These are phyloP conservation scores for Podospora comata DNA, from an alignment of 495 filamentous ascomycete genomes.

Conservation along the genomic window DNA sequence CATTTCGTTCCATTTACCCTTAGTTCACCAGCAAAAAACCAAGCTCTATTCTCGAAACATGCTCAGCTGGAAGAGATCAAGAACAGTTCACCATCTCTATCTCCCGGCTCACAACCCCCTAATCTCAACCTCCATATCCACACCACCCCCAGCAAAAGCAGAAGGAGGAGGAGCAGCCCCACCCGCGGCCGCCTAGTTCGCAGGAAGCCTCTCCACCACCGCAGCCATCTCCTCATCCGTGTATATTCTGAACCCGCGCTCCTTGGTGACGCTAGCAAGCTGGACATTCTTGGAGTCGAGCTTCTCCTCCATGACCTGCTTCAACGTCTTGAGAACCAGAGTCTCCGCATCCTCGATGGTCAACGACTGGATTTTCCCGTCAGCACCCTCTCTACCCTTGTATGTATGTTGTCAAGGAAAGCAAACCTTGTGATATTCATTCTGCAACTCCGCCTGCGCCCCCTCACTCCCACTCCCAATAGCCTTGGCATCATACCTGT, in stretches of 20 bases:
- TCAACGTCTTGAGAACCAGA: slow-evolving; percentile 93
- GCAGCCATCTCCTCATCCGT: slow-evolving; percentile 92
- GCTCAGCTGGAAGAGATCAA: too few relatives aligned
- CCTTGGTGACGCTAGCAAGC: slow-evolving; percentile 94
- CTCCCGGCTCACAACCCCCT: too few relatives aligned
- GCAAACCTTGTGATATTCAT: slow-evolving; percentile 86
- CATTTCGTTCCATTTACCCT: too few relatives aligned
- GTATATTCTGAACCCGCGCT: slow-evolving; percentile 97
- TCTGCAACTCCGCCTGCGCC: slow-evolving; percentile 95
- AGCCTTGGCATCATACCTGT: slow-evolving; percentile 98
- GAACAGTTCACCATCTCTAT: too few relatives aligned
- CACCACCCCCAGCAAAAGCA: too few relatives aligned
- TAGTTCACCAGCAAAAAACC: too few relatives aligned
- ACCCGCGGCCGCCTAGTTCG: slow-evolving; percentile 38
- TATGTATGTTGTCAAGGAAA: neutral
- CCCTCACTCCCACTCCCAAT: slow-evolving; percentile 96
- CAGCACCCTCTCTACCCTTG: neutral
- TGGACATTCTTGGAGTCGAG: slow-evolving; percentile 98
- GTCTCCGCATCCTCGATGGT: slow-evolving; percentile 92
- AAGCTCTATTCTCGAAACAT: too few relatives aligned
- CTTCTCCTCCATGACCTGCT: slow-evolving; percentile 99
- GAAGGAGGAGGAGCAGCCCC: too few relatives aligned
- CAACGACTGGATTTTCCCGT: slow-evolving; percentile 56
- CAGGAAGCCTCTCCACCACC: slow-evolving; percentile 72
- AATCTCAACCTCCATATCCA: too few relatives aligned